These are phyloP conservation scores for Nakataea oryzae DNA, from an alignment of 2,329 filamentous ascomycete genomes.

Conservation along the genomic window DNA sequence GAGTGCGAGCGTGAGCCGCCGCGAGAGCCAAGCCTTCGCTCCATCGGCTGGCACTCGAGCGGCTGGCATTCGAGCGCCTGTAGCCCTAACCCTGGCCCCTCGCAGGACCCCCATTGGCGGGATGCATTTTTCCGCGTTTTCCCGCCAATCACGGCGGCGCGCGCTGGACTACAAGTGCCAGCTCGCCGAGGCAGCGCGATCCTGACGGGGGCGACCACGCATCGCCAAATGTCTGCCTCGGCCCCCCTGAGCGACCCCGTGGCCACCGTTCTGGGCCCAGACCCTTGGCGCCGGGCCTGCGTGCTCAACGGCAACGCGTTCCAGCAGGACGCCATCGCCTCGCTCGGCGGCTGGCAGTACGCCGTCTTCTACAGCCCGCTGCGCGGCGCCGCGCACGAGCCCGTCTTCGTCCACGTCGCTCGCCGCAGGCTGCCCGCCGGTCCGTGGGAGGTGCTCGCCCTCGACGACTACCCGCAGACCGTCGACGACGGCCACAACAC, in stretches of 20 bases:
- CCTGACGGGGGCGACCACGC: too few relatives aligned
- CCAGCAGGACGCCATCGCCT: constrained; percentile 35
- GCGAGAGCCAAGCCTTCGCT: too few relatives aligned
- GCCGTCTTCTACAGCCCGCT: constrained; percentile 29
- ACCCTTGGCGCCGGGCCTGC: constrained; percentile 23
- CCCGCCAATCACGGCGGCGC: neutral
- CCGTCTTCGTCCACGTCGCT: constrained; percentile 32
- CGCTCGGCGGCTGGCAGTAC: constrained; percentile 37
- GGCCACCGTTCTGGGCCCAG: constrained; percentile 21
- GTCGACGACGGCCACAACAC: constrained; percentile 42
- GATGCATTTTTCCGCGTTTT: neutral
- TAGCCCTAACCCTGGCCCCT: too few relatives aligned
- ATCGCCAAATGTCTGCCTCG: neutral
- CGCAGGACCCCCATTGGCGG: neutral
- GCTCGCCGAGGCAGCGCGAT: too few relatives aligned
- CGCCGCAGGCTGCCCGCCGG: constrained; percentile 28
- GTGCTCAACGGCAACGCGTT: constrained; percentile 36
- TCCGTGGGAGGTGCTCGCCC: constrained; percentile 33
- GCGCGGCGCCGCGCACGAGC: constrained; percentile 11
- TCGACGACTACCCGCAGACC: constrained; percentile 37
- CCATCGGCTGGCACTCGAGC: too few relatives aligned
- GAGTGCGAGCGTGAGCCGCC: too few relatives aligned
- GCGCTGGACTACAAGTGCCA: too few relatives aligned
- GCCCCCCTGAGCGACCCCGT: constrained; percentile 16
- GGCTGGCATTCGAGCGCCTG: too few relatives aligned